Percentiles rank a stretch among this genome's conserved stretches.
Conservation (phyloP, 176 grass and related monocot genomes). For the Zea luxurians region DNA sequence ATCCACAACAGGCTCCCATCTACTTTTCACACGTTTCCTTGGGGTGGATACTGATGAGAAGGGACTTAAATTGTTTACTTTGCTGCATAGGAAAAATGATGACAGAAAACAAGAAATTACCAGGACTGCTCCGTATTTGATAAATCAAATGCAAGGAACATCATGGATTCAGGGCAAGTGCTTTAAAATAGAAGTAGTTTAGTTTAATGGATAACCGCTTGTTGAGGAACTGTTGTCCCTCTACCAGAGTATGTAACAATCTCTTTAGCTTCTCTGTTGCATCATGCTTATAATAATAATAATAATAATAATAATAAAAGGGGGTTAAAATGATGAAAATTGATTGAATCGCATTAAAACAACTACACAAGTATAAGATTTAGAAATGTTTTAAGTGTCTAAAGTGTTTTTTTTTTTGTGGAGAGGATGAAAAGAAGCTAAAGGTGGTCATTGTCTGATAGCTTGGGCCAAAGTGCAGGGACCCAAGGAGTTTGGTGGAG, state of each 20-base stretch:
- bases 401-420: too few relatives aligned
- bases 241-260: not conserved
- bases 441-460: too few relatives aligned
- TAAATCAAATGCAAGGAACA: not conserved
- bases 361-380: not conserved
- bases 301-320: not conserved
- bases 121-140: not conserved
- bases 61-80: constrained; percentile 48
- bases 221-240: constrained; percentile 6
- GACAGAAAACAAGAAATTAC: constrained; percentile 4
- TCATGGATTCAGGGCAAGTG: constrained; percentile 10
- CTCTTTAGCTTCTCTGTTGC: not conserved
- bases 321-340: constrained; percentile 3
- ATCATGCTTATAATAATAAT: not conserved
- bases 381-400: not conserved
- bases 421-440: too few relatives aligned
- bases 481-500: too few relatives aligned
- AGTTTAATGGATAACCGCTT: constrained; percentile 13
- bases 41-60: constrained; percentile 44
- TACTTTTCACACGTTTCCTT: constrained; percentile 72
- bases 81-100: constrained; percentile 43
- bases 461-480: too few relatives aligned
- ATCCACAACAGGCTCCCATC: constrained; percentile 82
- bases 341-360: not conserved
- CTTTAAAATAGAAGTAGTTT: not conserved